phyloP scores from a whole-genome alignment of 306 rosid species.

The Casuarina glauca region DNA sequence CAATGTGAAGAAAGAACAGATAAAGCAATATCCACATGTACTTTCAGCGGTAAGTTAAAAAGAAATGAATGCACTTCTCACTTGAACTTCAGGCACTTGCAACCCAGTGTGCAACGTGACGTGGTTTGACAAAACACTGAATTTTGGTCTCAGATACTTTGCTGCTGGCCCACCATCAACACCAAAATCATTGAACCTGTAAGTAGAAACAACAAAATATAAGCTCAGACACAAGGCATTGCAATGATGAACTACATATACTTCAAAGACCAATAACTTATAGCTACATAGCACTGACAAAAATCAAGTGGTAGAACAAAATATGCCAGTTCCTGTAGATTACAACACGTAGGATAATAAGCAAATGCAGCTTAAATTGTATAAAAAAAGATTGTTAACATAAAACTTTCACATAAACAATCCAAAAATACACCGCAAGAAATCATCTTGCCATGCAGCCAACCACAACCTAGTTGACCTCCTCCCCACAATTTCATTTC shows the following conservation, averaged over 20 bases:
- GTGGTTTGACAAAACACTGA: constrained; percentile 39
- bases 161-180: constrained; percentile 63
- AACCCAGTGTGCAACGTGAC: constrained; percentile 44
- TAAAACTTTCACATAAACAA: neutral
- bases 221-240: neutral
- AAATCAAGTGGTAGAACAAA: neutral
- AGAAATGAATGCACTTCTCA: constrained; percentile 25
- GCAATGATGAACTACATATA: too few relatives aligned
- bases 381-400: neutral
- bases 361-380: neutral
- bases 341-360: neutral
- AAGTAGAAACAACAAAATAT: constrained; percentile 13
- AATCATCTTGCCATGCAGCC: neutral
- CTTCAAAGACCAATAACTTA: too few relatives aligned
- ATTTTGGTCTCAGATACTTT: constrained; percentile 47
- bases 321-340: neutral
- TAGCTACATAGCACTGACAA: neutral
- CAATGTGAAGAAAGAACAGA: neutral
- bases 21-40: neutral
- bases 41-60: neutral
- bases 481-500: neutral
- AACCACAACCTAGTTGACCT: neutral
- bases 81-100: constrained; percentile 50
- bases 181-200: constrained; percentile 59
- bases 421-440: neutral